Evolutionary conservation across 371 early-diverging fungal genomes (phyloP).

Genomic region (Apophysomyces trapeziformis): DNA sequence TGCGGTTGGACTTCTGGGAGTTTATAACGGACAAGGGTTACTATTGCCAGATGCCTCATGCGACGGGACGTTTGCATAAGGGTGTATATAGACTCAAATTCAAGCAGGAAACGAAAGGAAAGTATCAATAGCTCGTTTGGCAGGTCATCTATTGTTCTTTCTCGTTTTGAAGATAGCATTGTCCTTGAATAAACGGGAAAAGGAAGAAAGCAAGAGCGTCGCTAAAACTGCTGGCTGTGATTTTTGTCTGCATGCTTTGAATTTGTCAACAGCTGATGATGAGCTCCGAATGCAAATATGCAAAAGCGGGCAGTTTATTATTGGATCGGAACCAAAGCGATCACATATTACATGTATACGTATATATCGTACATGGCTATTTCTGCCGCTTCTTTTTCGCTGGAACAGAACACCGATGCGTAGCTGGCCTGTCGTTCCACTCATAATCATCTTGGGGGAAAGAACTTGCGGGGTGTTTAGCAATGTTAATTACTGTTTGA

Average conservation of each 20-base stretch:
- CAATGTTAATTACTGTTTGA: no score
- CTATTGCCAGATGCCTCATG: slow-evolving; percentile 7
- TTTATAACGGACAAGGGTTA: slow-evolving; percentile 10
- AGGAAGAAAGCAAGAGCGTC: not conserved
- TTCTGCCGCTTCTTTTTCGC: no score
- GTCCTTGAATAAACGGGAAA: not conserved
- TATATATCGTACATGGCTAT: no score
- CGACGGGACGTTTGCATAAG: slow-evolving; percentile 12
- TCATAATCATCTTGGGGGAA: no score
- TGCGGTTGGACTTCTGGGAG: slow-evolving; percentile 11
- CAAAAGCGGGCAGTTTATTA: not conserved
- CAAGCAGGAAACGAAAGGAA: slow-evolving; percentile 13
- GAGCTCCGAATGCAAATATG: not conserved
- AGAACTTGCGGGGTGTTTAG: no score
- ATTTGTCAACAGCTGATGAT: not conserved
- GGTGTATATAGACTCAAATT: slow-evolving; percentile 12
- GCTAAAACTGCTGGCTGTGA: not conserved
- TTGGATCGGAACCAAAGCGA: not conserved
- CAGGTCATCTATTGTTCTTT: slow-evolving; percentile 8
- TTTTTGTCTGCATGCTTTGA: not conserved
- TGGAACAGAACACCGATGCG: no score
- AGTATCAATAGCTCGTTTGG: slow-evolving; percentile 24
- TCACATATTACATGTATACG: not conserved
- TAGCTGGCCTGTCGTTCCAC: no score
- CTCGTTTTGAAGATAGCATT: not conserved